Base-by-base conservation (phyloP, 2,329 filamentous ascomycete species). In the Westerdykella aurantiaca region DNA sequence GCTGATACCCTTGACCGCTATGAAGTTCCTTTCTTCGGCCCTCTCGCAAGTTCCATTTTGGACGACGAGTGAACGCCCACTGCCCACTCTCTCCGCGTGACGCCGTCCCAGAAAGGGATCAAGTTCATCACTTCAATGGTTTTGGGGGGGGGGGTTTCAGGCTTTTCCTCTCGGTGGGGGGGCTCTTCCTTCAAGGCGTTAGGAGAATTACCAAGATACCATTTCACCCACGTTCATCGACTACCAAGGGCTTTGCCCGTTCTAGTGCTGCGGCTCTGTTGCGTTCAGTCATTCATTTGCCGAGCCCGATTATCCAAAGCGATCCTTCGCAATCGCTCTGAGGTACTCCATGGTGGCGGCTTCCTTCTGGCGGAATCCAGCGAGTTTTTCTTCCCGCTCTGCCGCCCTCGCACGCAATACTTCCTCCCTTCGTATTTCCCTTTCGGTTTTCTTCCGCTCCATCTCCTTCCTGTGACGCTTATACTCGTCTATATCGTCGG, bases 21-120 rank as follows among this genome's bases (percentile, higher is more conserved):
- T 49, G 90, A 97, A 67, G 77, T 96, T 2, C 91, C 91, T 0
- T 81, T 95, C 60, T 85, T 97, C 59, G 93, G 93, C 4, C 76
- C 76, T 34, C 72, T 96, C 55, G 93, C 93, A 35, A 95, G 85
- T 68, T 85, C 85, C 21, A 91, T 96, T 61, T 77, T 97, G 45
- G 91, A 96, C 60, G 87, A 95, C 62, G 93, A 96, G 66, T 85
- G 60, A 31, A 31, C 18, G 37, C 33, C 10, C 4, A 12, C 7
- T 10, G 11, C 7, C 25, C 25, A 29, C 25, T 29, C 11, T 29
- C 25, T 29, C 25, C 11, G 25, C 11, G 25, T 9, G 11, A 29
- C 7, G 25, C 4, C 25, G 25, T 29, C 25, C 25, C 25, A 7
- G 25, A 29, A 4, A 29, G 4, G 25, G 25, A 29, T 21, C 25